phyloP scores from a whole-genome alignment of 2,329 filamentous ascomycete species.

The Sporothrix variecibatus region DNA sequence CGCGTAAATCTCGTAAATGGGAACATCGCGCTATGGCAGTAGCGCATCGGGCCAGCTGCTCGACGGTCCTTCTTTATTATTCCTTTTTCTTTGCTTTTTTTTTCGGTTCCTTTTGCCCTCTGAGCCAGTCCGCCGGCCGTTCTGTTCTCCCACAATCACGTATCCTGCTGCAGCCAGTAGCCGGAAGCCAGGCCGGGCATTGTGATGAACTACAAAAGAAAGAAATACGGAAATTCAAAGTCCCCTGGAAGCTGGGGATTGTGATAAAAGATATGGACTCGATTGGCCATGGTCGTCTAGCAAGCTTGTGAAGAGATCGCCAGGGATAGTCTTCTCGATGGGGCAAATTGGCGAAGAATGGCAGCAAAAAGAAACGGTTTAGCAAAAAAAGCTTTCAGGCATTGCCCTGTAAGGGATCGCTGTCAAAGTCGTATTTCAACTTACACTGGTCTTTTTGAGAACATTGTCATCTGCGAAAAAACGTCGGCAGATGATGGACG shows the following conservation, averaged over 20 bases:
- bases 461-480: not conserved
- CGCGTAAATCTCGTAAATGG: conserved; percentile 6
- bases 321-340: not conserved
- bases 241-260: not conserved
- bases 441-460: not conserved
- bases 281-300: not conserved
- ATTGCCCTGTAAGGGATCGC: not conserved
- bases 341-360: not conserved
- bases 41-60: not conserved
- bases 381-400: not conserved
- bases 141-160: not conserved
- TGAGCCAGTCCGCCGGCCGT: not conserved
- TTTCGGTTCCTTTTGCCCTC: not conserved
- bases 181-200: not conserved
- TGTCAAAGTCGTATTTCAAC: not conserved
- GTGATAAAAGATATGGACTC: not conserved
- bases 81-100: not conserved
- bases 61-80: not conserved
- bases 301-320: not conserved
- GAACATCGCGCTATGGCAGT: not conserved
- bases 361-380: not conserved
- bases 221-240: not conserved
- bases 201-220: not conserved
- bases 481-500: not conserved
- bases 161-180: not conserved